A percentile compares a stretch with the other conserved stretches of the same genome.
Evolutionary conservation across 768 basidiomycete genomes (phyloP).

Genomic region (Leucocoprinus sp.): DNA sequence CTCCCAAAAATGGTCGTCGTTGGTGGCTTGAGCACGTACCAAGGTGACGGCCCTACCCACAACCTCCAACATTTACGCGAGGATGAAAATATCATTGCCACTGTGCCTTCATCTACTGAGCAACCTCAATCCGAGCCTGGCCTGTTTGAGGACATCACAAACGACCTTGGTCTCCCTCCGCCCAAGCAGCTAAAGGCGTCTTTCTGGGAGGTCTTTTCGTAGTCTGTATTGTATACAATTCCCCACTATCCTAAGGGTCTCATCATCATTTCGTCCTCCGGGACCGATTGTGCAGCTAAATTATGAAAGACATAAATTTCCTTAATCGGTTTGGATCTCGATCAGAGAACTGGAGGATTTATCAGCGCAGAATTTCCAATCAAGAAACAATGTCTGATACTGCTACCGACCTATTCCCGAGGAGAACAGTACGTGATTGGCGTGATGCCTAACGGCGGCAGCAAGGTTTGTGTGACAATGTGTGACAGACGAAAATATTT

Average conservation of each 20-base stretch:
- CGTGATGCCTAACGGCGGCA: too few relatives aligned
- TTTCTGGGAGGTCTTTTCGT: conserved; percentile 26
- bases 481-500: neutral
- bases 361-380: too few relatives aligned
- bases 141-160: conserved; percentile 36
- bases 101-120: neutral
- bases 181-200: conserved; percentile 23
- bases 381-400: too few relatives aligned
- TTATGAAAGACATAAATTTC: too few relatives aligned
- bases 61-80: conserved; percentile 15
- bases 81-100: neutral
- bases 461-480: too few relatives aligned
- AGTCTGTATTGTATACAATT: conserved; percentile 6
- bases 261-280: too few relatives aligned
- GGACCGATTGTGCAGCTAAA: too few relatives aligned
- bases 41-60: conserved; percentile 31
- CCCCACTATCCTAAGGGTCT: too few relatives aligned
- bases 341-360: too few relatives aligned
- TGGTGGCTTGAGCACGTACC: conserved; percentile 29
- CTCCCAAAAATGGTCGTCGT: conserved; percentile 39
- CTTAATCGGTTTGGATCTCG: too few relatives aligned
- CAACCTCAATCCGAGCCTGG: conserved; percentile 20
- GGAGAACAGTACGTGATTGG: too few relatives aligned
- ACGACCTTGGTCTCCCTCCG: conserved; percentile 37
- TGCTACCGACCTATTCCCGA: too few relatives aligned